Evolutionary conservation across 176 grass and related monocot species (phyloP).

Genomic region (Otatea glauca): DNA sequence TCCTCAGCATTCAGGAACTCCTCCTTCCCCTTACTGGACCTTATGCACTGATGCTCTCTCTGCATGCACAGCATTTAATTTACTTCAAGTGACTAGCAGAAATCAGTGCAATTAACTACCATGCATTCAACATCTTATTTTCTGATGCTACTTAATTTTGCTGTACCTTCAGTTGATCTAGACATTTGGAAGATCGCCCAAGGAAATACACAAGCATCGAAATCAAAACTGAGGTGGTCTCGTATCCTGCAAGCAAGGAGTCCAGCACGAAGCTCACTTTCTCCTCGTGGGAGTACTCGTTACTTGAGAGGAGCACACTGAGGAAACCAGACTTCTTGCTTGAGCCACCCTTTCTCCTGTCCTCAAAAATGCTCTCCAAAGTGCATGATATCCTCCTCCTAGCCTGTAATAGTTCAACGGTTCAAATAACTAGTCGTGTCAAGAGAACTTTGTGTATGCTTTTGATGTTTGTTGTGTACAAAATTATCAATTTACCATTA

Average conservation of each 20-base stretch:
- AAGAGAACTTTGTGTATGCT: not conserved
- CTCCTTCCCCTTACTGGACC: constrained; percentile 41
- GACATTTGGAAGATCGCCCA: constrained; percentile 38
- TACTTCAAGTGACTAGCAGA: not conserved
- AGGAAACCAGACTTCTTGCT: constrained; percentile 53
- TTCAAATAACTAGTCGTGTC: not conserved
- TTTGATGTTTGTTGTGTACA: no score
- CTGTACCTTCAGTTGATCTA: constrained; percentile 52
- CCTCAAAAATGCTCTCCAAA: constrained; percentile 50
- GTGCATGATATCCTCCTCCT: constrained; percentile 56
- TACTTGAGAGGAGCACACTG: constrained; percentile 50
- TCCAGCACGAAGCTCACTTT: constrained; percentile 69
- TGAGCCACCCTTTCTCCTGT: constrained; percentile 33
- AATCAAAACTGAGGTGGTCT: constrained; percentile 62
- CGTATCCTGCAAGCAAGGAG: constrained; percentile 61
- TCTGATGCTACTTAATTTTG: no score
- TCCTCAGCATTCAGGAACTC: constrained; percentile 52
- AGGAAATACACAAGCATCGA: constrained; percentile 55
- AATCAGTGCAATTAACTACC: not conserved
- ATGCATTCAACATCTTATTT: not conserved
- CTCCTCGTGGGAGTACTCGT: constrained; percentile 53
- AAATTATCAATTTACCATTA: no score
- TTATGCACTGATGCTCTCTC: constrained; percentile 57
- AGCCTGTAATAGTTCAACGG: constrained; percentile 26
- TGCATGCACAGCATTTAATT: not conserved